phyloP scores from a whole-genome alignment of 1,284 basidiomycete genomes.

The Ceratobasidium sp. region DNA sequence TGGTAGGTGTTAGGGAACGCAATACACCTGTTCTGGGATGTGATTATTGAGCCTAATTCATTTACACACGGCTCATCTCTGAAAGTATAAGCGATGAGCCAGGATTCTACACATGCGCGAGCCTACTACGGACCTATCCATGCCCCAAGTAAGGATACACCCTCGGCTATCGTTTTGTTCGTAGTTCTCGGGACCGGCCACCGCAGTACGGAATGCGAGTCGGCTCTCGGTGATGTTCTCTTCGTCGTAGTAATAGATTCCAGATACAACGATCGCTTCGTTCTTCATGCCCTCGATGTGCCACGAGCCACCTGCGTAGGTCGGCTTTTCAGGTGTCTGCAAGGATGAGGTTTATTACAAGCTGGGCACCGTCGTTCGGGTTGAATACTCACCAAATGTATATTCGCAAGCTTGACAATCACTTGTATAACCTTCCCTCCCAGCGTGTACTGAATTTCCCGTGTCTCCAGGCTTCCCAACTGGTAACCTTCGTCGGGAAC shows the following conservation, averaged over 20 bases:
- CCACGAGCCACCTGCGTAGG: slow-evolving; percentile 48
- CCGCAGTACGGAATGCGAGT: slow-evolving; percentile 27
- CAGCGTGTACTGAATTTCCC: slow-evolving; percentile 41
- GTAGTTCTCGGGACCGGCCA: background rate
- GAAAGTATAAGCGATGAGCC: slow-evolving; percentile 50
- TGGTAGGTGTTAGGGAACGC: too few relatives aligned
- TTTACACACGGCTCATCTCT: too few relatives aligned
- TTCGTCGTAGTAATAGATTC: too few relatives aligned
- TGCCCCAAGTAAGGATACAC: slow-evolving; percentile 5
- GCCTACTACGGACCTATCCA: background rate
- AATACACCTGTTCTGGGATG: too few relatives aligned
- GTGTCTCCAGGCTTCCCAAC: slow-evolving; percentile 35
- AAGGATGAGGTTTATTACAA: background rate
- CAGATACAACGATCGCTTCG: too few relatives aligned
- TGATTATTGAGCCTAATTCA: too few relatives aligned
- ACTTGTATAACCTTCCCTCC: too few relatives aligned
- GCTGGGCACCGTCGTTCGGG: slow-evolving; percentile 55
- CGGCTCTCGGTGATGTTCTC: too few relatives aligned
- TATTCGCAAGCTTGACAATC: too few relatives aligned
- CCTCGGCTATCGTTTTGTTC: slow-evolving; percentile 18
- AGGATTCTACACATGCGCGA: slow-evolving; percentile 46
- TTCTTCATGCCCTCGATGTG: too few relatives aligned
- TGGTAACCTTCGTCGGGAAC: slow-evolving; percentile 37
- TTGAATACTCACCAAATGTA: too few relatives aligned
- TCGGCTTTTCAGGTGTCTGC: slow-evolving; percentile 53